phyloP scores from a whole-genome alignment of 1,139 yeast species.

The Taphrina sp. region DNA sequence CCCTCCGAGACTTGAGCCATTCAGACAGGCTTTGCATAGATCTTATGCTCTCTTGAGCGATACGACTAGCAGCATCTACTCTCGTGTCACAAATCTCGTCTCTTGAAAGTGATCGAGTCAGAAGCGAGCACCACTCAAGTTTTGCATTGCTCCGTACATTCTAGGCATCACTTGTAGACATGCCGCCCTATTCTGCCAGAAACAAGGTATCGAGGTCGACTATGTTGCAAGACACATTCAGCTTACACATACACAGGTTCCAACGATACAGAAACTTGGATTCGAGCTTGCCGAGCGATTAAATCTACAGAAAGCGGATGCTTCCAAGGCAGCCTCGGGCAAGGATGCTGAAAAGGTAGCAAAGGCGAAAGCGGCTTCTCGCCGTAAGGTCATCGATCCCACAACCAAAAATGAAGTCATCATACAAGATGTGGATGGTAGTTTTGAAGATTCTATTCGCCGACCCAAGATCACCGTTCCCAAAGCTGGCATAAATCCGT shows the following conservation, averaged over 20 bases:
- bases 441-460: conserved; percentile 22
- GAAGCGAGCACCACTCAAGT: too few relatives aligned
- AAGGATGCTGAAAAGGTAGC: conserved; percentile 17
- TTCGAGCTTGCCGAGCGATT: conserved; percentile 26
- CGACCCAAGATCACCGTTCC: conserved; percentile 30
- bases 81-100: too few relatives aligned
- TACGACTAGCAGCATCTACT: too few relatives aligned
- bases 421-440: conserved; percentile 31
- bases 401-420: conserved; percentile 31
- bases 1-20: too few relatives aligned
- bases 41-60: too few relatives aligned
- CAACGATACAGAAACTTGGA: conserved; percentile 27
- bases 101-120: too few relatives aligned
- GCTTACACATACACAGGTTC: too few relatives aligned
- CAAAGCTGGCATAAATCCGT: conserved; percentile 21
- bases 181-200: conserved; percentile 21
- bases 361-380: conserved; percentile 22
- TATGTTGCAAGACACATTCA: too few relatives aligned
- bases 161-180: too few relatives aligned
- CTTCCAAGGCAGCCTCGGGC: conserved; percentile 27
- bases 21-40: too few relatives aligned
- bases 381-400: conserved; percentile 28
- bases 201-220: too few relatives aligned
- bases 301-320: conserved; percentile 26
- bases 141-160: too few relatives aligned